These are phyloP conservation scores for Trypanosoma rangeli DNA, from an alignment of 208 protist species.

Conservation along the genomic window DNA sequence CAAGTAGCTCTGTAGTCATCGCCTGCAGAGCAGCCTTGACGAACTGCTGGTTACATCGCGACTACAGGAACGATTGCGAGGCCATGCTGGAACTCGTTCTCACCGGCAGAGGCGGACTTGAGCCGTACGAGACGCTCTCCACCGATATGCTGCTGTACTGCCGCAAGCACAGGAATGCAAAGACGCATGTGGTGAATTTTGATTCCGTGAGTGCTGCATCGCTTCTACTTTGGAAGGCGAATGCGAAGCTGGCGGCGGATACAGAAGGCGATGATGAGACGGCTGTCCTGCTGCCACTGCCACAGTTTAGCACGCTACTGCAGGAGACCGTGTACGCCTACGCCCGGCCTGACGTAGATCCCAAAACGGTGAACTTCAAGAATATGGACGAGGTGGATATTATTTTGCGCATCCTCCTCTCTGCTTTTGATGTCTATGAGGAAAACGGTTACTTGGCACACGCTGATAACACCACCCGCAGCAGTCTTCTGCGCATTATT, in stretches of 20 bases:
- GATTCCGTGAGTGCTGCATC: conserved; percentile 58
- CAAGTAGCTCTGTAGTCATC: conserved; percentile 64
- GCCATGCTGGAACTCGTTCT: conserved; percentile 70
- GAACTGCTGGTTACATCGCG: conserved; percentile 85
- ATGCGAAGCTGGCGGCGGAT: conserved; percentile 58
- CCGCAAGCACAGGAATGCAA: conserved; percentile 41
- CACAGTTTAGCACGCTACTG: conserved; percentile 69
- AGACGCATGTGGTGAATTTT: conserved; percentile 47
- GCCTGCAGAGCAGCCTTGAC: conserved; percentile 77
- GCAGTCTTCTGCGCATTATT: conserved; percentile 63
- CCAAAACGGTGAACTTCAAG: conserved; percentile 77
- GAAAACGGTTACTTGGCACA: conserved; percentile 86
- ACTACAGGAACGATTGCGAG: conserved; percentile 61
- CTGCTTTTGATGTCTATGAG: conserved; percentile 84
- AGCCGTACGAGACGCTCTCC: conserved; percentile 61
- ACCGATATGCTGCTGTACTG: conserved; percentile 57
- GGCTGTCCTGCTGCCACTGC: conserved; percentile 65
- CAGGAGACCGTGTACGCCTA: conserved; percentile 87
- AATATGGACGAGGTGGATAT: conserved; percentile 80
- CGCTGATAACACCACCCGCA: conserved; percentile 86
- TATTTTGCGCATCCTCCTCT: conserved; percentile 82
- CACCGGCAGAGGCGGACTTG: conserved; percentile 33
- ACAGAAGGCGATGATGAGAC: conserved; percentile 55
- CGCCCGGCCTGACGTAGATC: conserved; percentile 61
- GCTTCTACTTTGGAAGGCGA: conserved; percentile 77